Evolutionary conservation across 2,329 filamentous ascomycete genomes (phyloP).

Genomic region (Fusarium kyushuense): DNA sequence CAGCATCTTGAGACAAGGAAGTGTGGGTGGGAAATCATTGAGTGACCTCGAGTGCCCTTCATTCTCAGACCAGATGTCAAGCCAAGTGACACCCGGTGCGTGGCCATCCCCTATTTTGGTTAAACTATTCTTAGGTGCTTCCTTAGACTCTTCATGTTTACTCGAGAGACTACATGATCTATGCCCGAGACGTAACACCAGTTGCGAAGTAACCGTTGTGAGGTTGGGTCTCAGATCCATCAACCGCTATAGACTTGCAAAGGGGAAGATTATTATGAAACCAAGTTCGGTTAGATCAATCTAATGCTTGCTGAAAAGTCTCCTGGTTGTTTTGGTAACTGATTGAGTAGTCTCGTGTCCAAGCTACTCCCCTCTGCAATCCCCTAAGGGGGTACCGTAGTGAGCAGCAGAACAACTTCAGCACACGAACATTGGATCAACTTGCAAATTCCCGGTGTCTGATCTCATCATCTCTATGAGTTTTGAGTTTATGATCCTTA

Average conservation of each 20-base stretch:
- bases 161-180: background rate
- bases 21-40: background rate
- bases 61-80: background rate
- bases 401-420: background rate
- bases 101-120: background rate
- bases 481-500: background rate
- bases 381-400: background rate
- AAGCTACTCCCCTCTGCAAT: background rate
- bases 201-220: background rate
- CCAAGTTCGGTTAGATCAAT: too few species aligned
- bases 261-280: background rate
- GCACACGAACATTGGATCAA: background rate
- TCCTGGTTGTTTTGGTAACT: background rate
- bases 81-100: background rate
- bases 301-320: fast-evolving
- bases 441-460: background rate
- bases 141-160: fast-evolving
- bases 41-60: background rate
- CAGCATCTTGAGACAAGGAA: background rate
- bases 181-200: background rate
- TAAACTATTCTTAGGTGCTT: background rate
- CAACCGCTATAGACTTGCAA: too few species aligned
- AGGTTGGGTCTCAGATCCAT: background rate
- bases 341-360: background rate
- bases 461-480: background rate